Evolutionary conservation across 495 filamentous ascomycete species (phyloP), one percentile per base, ranked within the genome.

Genomic region (Penicillium alfredii): DNA sequence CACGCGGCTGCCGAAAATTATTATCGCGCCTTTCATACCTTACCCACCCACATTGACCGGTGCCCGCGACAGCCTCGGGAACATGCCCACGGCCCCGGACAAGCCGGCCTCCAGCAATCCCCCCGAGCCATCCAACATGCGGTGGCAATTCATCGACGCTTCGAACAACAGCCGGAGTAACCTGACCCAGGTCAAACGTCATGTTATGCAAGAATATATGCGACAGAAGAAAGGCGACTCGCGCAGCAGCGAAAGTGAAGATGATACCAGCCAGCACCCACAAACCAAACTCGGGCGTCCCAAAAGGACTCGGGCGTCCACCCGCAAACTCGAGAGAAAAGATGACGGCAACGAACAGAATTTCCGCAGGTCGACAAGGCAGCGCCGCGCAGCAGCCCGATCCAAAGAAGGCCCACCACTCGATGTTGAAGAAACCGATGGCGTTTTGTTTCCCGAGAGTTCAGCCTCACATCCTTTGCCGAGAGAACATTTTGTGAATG

Each of bases 151-250:
- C 33, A 69, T 69, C 40, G 61, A 69, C 28, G 35, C 54, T 35
- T 64, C 65, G 6, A 55, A 58, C 13, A 59, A 66, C 22, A 59
- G 54, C 39, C 55, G 61, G 23, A 54, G 49, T 35, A 69, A 67
- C 23, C 32, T 65, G 33, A 69, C 61, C 0, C 61, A 63, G 38
- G 65, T 69, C 16, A 66, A 66, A 27, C 61, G 63, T 10, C 65
- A 69, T 64, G 65, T 69, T 3, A 69, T 67, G 65, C 61, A 69
- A 39, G 61, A 69, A 23, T 67, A 61, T 42, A 66, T 67, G 53
- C 64, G 63, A 23, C 63, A 67, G 30, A 69, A 67, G 41, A 56
- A 56, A 24, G 40, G 53, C 4, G 31, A 25, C 8, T 16, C 40
- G 11, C 60, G 47, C 8, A 44, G 55, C 6, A 53, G 47, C 21